Base-by-base conservation (phyloP, 805 yeast species). In the Candida xiaguanensis region DNA sequence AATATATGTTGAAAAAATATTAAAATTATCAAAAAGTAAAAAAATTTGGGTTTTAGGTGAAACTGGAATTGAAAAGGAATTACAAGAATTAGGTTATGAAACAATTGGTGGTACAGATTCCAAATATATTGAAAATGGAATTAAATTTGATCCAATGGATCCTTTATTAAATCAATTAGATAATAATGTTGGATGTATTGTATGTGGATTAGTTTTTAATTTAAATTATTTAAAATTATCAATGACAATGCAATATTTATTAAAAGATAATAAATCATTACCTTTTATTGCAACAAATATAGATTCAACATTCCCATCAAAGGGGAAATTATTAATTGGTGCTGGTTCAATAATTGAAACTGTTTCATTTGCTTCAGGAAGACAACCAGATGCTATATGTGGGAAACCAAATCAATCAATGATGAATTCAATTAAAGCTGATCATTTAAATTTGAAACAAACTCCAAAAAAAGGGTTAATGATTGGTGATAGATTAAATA, bases 401-500 rank as follows among this genome's bases (percentile, higher is more conserved):
- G 99, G 99, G 39, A 93, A 93, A 58, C 99, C 99, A 16, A 80
- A 82, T 41, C 79, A 76, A 48, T 81, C 82, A 40, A 90, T 93
- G 96, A 76, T 93, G 82, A 86, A 87, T 55, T 82, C 95, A 15
- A 85, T 93, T 56, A 77, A 81, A 45, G 85, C 85, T 3, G 78
- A 80, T 25, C 73, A 77, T 42, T 63, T 61, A 2, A 61, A 55
- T 2, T 51, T 68, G 30, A 60, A 74, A 14, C 66, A 78, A 24
- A 79, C 79, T 38, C 76, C 78, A 38, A 47, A 63, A 3, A 72
- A 77, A 42, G 82, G 95, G 9, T 74, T 91, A 48, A 93, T 93
- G 98, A 78, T 93, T 42, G 99, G 99, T 15, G 99, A 93, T 58
- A 74, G 99, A 48, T 70, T 93, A 43, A 91, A 93, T 59, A 93